Base-by-base conservation (phyloP, 148 eudicot species). In the Vaccinium macrocarpon region DNA sequence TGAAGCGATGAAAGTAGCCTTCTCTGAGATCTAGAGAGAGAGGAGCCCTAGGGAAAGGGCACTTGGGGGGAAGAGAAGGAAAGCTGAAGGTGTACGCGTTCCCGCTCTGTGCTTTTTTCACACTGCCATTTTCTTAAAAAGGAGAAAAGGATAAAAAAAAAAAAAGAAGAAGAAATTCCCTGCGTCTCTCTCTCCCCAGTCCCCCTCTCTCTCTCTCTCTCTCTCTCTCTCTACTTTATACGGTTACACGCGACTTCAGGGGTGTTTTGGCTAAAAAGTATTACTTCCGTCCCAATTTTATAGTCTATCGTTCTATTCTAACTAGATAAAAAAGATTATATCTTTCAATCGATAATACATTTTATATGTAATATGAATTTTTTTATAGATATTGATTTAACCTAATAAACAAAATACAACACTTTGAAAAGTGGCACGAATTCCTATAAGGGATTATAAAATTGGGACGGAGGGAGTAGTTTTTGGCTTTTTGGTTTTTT, bases 71-170 rank as follows among this genome's bases (percentile, higher is more conserved):
- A 56, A 42, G 46, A 42, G 46, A 42, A 42, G 66, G 66, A 15
- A 53, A 78, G 42, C 73, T 68, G 73, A 27, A 68, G 62, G 49
- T 0, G 49, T 79, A 56, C 50, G 23, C 81, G 23, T 79, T 56
- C 66, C 81, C 81, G 68, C 81, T 53, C 64, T 56, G 25, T 29
- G 62, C 49, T 4, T 78, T 32, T 29, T 29, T 61, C 79, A 19
- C 81, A 8, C 27, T 25, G 76, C 52, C 53, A 46, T 74, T 74
- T 74, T 42, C 46, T 42, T 42, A 42, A 42, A 42, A 27, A 11
- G 62, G 61, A 57, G 42, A 27, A 75, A 48, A n/a, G 12, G 8
- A 10, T 2, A 52, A 14, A 12, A 16, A 7, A 12, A n/a, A n/a
- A n/a, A n/a, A n/a, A n/a, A n/a, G n/a, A n/a, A n/a, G n/a, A n/a